phyloP scores from a whole-genome alignment of 306 rosid species.

The Acacia confusa region DNA sequence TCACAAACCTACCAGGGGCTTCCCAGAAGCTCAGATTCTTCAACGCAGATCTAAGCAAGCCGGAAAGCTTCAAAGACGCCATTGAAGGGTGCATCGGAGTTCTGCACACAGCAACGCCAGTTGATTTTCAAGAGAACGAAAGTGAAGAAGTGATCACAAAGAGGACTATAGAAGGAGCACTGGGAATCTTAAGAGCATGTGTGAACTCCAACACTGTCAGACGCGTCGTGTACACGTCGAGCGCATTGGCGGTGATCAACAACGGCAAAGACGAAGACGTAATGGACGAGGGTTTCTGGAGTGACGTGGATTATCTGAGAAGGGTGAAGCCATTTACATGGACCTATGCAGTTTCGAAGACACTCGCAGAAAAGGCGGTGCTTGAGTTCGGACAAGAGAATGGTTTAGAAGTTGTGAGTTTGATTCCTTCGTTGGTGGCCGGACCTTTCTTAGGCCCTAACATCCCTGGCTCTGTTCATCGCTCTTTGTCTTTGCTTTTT shows the following conservation, averaged over 20 bases:
- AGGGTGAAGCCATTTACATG: slow-evolving; percentile 15
- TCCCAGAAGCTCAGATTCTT: slow-evolving; percentile 49
- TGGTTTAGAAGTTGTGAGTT: slow-evolving; percentile 59
- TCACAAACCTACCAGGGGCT: slow-evolving; percentile 58
- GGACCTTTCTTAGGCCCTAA: slow-evolving; percentile 61
- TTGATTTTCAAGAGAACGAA: slow-evolving; percentile 35
- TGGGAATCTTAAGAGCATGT: slow-evolving; percentile 54
- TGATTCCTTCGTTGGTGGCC: slow-evolving; percentile 49
- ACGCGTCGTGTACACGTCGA: slow-evolving; percentile 63
- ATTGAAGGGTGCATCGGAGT: slow-evolving; percentile 59
- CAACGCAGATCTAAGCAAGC: slow-evolving; percentile 55
- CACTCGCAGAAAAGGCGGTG: slow-evolving; percentile 54
- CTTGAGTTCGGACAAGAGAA: slow-evolving; percentile 53
- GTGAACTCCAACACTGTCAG: slow-evolving; percentile 45
- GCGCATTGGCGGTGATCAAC: slow-evolving; percentile 35
- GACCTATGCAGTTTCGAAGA: slow-evolving; percentile 55
- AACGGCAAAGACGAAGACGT: slow-evolving; percentile 10
- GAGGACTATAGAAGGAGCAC: slow-evolving; percentile 49
- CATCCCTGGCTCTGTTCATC: slow-evolving; percentile 47
- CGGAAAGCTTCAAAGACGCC: slow-evolving; percentile 48
- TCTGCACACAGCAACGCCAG: slow-evolving; percentile 50
- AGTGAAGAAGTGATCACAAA: slow-evolving; percentile 42
- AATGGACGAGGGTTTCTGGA: slow-evolving; percentile 66
- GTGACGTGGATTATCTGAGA: slow-evolving; percentile 41
- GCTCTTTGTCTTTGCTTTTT: slow-evolving; percentile 36